Conservation (phyloP, 495 filamentous ascomycete genomes). For the Aspergillus nidulans region DNA sequence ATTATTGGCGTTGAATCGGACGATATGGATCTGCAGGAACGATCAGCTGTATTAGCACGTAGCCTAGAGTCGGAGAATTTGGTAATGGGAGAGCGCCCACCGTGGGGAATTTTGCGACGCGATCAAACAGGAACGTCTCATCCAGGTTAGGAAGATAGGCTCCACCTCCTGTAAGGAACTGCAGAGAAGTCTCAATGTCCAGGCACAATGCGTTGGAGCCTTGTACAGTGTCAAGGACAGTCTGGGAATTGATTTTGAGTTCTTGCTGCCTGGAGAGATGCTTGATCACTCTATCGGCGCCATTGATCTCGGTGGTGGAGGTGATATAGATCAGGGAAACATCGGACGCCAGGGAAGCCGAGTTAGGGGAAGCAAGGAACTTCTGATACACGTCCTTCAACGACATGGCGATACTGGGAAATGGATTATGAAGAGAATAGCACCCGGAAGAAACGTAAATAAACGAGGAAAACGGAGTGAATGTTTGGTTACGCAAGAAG, state of each 20-base stretch:
- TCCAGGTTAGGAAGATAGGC: slow-evolving; percentile 86
- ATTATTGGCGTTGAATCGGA: slow-evolving; percentile 69
- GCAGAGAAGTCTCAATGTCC: slow-evolving; percentile 78
- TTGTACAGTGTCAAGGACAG: slow-evolving; percentile 68
- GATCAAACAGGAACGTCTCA: slow-evolving; percentile 90
- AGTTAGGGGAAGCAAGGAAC: slow-evolving; percentile 68
- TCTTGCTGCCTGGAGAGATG: slow-evolving; percentile 64
- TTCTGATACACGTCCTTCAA: slow-evolving; percentile 67
- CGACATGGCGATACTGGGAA: slow-evolving; percentile 40
- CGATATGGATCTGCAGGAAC: slow-evolving; percentile 76
- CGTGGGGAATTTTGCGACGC: slow-evolving; percentile 73
- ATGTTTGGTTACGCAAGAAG: slow-evolving; percentile 12
- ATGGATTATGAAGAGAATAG: slow-evolving; percentile 14
- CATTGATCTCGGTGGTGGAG: slow-evolving; percentile 69
- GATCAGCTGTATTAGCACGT: background rate
- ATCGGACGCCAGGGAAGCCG: slow-evolving; percentile 59
- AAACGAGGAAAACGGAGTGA: background rate
- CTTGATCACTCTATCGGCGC: slow-evolving; percentile 67
- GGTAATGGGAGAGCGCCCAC: slow-evolving; percentile 41
- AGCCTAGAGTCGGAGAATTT: background rate
- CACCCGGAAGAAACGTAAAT: slow-evolving; percentile 7
- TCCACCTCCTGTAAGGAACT: slow-evolving; percentile 77
- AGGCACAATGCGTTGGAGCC: slow-evolving; percentile 61
- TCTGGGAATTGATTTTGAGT: slow-evolving; percentile 73
- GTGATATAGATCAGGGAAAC: slow-evolving; percentile 88